These are phyloP conservation scores for Ascochyta viciae-villosae DNA, from an alignment of 2,329 filamentous ascomycete species.

Conservation along the genomic window DNA sequence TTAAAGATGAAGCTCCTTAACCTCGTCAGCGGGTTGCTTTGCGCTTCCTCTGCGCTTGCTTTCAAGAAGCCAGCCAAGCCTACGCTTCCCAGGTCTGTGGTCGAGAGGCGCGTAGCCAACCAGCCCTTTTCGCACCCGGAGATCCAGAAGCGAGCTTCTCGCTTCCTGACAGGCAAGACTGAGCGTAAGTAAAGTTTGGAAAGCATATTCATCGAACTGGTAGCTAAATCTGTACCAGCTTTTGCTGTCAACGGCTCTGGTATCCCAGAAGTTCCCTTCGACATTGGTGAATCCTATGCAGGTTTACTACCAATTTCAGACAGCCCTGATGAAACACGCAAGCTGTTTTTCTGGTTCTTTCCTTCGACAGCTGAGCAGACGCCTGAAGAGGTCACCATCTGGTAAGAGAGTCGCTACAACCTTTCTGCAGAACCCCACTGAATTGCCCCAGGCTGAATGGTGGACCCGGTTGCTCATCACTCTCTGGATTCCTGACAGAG, in stretches of 20 bases:
- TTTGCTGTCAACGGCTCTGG: slow-evolving; percentile 69
- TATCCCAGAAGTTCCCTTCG: slow-evolving; percentile 74
- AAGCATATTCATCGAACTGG: no score
- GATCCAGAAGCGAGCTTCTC: slow-evolving; percentile 44
- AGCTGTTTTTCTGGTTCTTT: slow-evolving; percentile 72
- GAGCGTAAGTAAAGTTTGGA: slow-evolving; percentile 28
- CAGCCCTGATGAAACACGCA: slow-evolving; percentile 56
- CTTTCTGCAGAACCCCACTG: background rate
- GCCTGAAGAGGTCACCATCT: slow-evolving; percentile 68
- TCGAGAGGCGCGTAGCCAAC: slow-evolving; percentile 38
- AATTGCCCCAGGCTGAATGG: slow-evolving; percentile 43
- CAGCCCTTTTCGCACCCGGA: slow-evolving; percentile 42
- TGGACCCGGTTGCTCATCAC: slow-evolving; percentile 57
- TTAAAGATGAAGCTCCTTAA: slow-evolving; percentile 44
- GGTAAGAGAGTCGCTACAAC: slow-evolving; percentile 26
- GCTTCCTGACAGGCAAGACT: slow-evolving; percentile 43
- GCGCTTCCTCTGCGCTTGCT: slow-evolving; percentile 40
- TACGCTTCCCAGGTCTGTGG: slow-evolving; percentile 32
- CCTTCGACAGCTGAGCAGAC: slow-evolving; percentile 61
- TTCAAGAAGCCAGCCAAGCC: slow-evolving; percentile 36
- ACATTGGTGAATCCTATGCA: slow-evolving; percentile 71
- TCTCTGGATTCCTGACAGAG: slow-evolving; percentile 75
- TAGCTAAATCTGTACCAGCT: slow-evolving; percentile 50
- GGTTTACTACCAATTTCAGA: slow-evolving; percentile 66
- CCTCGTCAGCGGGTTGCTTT: slow-evolving; percentile 37